These are phyloP conservation scores for Salix arbutifolia DNA, from an alignment of 345 rosid genomes.

Conservation along the genomic window DNA sequence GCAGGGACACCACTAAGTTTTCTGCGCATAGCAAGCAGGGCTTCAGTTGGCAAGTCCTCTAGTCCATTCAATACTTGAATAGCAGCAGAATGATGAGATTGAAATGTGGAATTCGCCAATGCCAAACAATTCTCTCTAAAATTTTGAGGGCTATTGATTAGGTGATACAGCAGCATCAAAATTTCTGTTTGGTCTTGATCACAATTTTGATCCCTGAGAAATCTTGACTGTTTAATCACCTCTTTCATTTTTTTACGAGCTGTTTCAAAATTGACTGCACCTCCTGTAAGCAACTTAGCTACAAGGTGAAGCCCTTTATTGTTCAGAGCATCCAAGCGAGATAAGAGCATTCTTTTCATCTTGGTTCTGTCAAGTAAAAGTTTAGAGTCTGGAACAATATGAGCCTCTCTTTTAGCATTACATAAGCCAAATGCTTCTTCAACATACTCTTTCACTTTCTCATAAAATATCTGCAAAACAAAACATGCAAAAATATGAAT, in stretches of 20 bases:
- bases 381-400: slow-evolving; percentile 16
- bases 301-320: slow-evolving; percentile 57
- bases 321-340: slow-evolving; percentile 50
- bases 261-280: slow-evolving; percentile 41
- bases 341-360: slow-evolving; percentile 30
- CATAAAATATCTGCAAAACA: slow-evolving; percentile 57
- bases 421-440: slow-evolving; percentile 58
- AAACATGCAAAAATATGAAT: background rate
- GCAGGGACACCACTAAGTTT: slow-evolving; percentile 49
- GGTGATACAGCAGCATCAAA: slow-evolving; percentile 36
- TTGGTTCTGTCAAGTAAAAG: slow-evolving; percentile 25
- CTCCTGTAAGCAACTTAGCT: slow-evolving; percentile 48
- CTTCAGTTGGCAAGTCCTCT: slow-evolving; percentile 43
- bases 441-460: slow-evolving; percentile 46
- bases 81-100: slow-evolving; percentile 40
- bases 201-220: slow-evolving; percentile 20
- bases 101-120: slow-evolving; percentile 27
- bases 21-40: slow-evolving; percentile 64
- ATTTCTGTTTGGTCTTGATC: slow-evolving; percentile 21
- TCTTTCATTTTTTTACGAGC: slow-evolving; percentile 56
- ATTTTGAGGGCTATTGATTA: slow-evolving; percentile 45
- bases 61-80: slow-evolving; percentile 45
- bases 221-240: slow-evolving; percentile 40
- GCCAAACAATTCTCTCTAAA: slow-evolving; percentile 31
- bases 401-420: slow-evolving; percentile 20